These are phyloP conservation scores for Hyaloscypha finlandica DNA, from an alignment of 495 filamentous ascomycete species.

Conservation along the genomic window DNA sequence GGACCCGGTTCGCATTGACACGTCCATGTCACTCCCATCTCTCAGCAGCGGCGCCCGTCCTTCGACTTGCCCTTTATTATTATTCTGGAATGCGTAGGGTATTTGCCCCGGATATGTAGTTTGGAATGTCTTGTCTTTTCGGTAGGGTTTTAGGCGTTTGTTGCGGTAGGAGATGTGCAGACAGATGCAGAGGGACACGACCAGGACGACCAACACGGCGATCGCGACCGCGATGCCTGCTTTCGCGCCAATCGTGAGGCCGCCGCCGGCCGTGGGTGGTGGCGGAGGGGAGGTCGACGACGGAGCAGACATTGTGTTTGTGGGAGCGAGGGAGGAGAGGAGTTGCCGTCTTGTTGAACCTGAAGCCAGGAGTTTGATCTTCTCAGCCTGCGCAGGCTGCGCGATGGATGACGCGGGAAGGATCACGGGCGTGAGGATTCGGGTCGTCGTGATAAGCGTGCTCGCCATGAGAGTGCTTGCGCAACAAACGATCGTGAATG, in stretches of 20 bases:
- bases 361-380: neutral
- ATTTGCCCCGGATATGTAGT: neutral
- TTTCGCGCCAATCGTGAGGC: neutral
- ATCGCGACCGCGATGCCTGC: neutral
- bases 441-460: neutral
- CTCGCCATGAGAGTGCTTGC: slow-evolving; percentile 1
- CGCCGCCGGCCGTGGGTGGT: neutral
- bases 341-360: neutral
- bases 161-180: slow-evolving; percentile 2
- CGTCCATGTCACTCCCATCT: neutral
- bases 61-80: neutral
- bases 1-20: neutral
- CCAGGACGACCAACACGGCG: neutral
- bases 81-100: neutral
- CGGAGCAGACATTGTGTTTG: neutral
- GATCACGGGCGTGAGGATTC: neutral
- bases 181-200: neutral
- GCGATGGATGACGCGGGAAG: neutral
- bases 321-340: neutral
- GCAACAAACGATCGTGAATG: neutral
- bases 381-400: neutral
- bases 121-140: neutral
- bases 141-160: neutral
- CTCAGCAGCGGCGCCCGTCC: neutral
- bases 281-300: neutral